Percentiles rank a stretch among this genome's conserved stretches.
Conservation (phyloP, 2,329 filamentous ascomycete genomes). For the Botrytis squamosa region DNA sequence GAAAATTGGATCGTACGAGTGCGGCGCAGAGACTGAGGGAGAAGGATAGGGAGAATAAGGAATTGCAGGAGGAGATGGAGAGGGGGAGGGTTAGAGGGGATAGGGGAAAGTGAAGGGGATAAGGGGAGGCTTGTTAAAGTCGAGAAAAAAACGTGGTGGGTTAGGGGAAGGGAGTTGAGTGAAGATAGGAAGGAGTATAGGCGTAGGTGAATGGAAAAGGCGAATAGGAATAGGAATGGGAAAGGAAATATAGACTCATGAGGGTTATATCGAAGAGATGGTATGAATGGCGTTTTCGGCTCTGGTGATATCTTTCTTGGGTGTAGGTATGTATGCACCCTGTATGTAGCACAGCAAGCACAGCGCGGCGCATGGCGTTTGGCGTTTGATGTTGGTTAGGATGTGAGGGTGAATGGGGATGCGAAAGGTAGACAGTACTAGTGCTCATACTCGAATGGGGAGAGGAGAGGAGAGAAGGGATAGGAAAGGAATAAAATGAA, state of each 20-base stretch:
- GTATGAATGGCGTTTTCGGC: neutral
- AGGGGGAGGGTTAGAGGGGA: conserved; percentile 27
- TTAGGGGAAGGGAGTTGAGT: neutral
- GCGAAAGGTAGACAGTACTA: neutral
- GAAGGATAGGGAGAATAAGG: conserved; percentile 70
- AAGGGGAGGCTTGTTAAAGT: too few relatives aligned
- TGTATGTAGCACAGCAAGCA: neutral
- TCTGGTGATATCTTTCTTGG: neutral
- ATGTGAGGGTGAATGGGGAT: neutral
- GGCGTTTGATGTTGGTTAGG: neutral
- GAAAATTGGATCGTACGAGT: conserved; percentile 79
- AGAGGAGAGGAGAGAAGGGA: neutral
- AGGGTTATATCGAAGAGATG: neutral
- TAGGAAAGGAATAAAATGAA: too few relatives aligned
- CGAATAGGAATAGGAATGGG: neutral
- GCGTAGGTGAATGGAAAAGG: conserved; percentile 1
- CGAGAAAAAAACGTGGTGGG: neutral
- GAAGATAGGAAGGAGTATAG: neutral
- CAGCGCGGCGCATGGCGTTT: neutral
- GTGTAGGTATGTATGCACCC: neutral
- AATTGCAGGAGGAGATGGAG: conserved; percentile 62
- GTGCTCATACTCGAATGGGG: neutral
- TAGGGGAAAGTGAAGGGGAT: neutral
- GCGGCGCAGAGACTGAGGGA: conserved; percentile 78
- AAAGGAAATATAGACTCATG: neutral